Conservation (phyloP, 2,329 filamentous ascomycete species). For the Xylaria sp. region DNA sequence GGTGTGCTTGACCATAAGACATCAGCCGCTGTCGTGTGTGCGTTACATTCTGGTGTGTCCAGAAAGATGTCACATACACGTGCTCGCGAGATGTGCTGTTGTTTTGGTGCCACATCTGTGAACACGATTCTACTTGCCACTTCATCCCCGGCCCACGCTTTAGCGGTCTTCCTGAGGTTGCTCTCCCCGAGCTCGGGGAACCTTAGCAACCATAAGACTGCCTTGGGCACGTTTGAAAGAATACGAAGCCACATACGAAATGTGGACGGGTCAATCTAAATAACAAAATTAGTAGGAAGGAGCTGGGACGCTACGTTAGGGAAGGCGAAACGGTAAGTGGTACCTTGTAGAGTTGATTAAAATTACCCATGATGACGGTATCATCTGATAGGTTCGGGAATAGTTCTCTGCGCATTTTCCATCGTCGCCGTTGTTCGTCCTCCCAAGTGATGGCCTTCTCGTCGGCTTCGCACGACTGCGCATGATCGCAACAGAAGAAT, state of each 20-base stretch:
- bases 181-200: constrained; percentile 94
- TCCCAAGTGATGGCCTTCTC: constrained; percentile 80
- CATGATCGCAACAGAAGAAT: constrained; percentile 98
- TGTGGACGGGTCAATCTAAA: constrained; percentile 92
- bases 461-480: constrained; percentile 82
- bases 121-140: constrained; percentile 91
- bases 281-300: constrained; percentile 32
- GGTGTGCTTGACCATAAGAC: constrained; percentile 97
- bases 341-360: constrained; percentile 99
- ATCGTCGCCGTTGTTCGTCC: constrained; percentile 81
- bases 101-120: constrained; percentile 96
- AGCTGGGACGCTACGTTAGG: background rate
- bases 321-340: background rate
- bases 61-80: constrained; percentile 94
- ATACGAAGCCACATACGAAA: constrained; percentile 97
- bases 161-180: constrained; percentile 83
- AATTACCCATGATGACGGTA: constrained; percentile 92
- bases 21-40: constrained; percentile 96
- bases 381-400: constrained; percentile 87
- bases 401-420: constrained; percentile 92
- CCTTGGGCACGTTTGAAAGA: constrained; percentile 83
- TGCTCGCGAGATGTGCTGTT: constrained; percentile 90
- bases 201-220: constrained; percentile 93
- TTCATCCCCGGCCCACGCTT: constrained; percentile 82
- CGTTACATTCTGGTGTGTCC: constrained; percentile 97